These are phyloP conservation scores for Petasospora fabianii DNA, from an alignment of 1,139 yeast genomes.

Conservation along the genomic window DNA sequence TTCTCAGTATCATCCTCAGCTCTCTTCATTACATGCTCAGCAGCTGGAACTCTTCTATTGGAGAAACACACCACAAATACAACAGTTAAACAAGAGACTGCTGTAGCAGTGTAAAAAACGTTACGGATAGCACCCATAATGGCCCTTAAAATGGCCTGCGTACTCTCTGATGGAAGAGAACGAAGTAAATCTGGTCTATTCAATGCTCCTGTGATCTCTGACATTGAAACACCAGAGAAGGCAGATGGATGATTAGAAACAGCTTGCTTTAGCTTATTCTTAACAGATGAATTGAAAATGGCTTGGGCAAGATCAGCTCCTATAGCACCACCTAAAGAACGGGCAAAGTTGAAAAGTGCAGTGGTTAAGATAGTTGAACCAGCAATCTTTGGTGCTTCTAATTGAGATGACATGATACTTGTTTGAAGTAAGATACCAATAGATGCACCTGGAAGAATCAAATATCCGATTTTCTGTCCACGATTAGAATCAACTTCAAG, in stretches of 20 bases:
- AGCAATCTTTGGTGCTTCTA: slow-evolving; percentile 48
- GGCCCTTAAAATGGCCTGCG: slow-evolving; percentile 3
- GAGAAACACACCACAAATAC: too few relatives aligned
- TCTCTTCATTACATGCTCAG: too few relatives aligned
- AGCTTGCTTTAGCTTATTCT: too few relatives aligned
- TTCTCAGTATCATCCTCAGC: too few relatives aligned
- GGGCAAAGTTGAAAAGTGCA: slow-evolving; percentile 43
- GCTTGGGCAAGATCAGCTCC: slow-evolving; percentile 47
- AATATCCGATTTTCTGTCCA: slow-evolving; percentile 46
- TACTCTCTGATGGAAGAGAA: slow-evolving; percentile 4
- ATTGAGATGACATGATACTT: slow-evolving; percentile 48
- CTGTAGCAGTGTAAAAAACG: slow-evolving; percentile 41
- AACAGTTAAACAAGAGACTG: slow-evolving; percentile 32
- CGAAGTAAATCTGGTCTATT: too few relatives aligned
- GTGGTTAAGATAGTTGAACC: slow-evolving; percentile 53
- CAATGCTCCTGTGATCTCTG: too few relatives aligned
- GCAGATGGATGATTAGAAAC: too few relatives aligned
- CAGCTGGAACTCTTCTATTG: too few relatives aligned
- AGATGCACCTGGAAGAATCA: slow-evolving; percentile 52
- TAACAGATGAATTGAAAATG: slow-evolving; percentile 36
- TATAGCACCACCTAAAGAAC: slow-evolving; percentile 47
- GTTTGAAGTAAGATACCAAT: slow-evolving; percentile 55
- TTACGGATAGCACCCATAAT: slow-evolving; percentile 40
- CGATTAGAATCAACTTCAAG: slow-evolving; percentile 37
- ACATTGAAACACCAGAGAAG: too few relatives aligned